Base-by-base conservation (phyloP, 371 early-diverging fungal genomes). In the Dipsacomyces acuminosporus region DNA sequence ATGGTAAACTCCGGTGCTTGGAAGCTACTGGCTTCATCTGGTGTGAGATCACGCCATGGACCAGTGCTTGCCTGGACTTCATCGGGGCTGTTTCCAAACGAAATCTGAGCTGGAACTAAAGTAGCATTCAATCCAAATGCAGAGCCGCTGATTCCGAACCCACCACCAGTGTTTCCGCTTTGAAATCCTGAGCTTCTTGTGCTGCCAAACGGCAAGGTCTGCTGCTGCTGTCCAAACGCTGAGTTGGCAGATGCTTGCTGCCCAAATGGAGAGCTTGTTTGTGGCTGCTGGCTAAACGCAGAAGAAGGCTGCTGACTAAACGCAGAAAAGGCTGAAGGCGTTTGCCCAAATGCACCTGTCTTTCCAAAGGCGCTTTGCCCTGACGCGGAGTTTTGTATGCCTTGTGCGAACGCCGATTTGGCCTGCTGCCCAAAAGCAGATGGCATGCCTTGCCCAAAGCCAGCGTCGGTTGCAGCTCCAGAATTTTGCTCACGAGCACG, bases 1-100 rank as follows among this genome's bases (percentile, higher is more conserved):
- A 49, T 30, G 13, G 25, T 24, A 41, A 66, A 66, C 8, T 46
- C 34, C 7, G 35, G 44, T 0, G 56, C 61, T 23, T 43, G 49
- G 51, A 40, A 66, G 25, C 41, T 19, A 22, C 42, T 48, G 15
- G 53, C 61, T 15, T 66, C 67, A 4, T 52, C 51, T 0, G 44
- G 22, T 8, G 58, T 50, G 14, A 66, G 54, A 14, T 48, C 45
- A 18, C 47, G 49, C 19, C 24, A 19, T 6, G 60, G 54, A 9
- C 48, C 60, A 6, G 60, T 45, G 15, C 34, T 38, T 11, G n/a
- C n/a, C 17, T 38, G 8, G 4, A 38, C n/a, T 41, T 20, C 48
- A 18, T 48, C 45, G 9, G 48, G 34, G 33, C 35, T 36, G 8
- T 17, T 47, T 33, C 59, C 53, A 34, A 52, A 52, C 24, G 47